Conservation (phyloP, 345 rosid genomes). For the Reutealis trisperma region DNA sequence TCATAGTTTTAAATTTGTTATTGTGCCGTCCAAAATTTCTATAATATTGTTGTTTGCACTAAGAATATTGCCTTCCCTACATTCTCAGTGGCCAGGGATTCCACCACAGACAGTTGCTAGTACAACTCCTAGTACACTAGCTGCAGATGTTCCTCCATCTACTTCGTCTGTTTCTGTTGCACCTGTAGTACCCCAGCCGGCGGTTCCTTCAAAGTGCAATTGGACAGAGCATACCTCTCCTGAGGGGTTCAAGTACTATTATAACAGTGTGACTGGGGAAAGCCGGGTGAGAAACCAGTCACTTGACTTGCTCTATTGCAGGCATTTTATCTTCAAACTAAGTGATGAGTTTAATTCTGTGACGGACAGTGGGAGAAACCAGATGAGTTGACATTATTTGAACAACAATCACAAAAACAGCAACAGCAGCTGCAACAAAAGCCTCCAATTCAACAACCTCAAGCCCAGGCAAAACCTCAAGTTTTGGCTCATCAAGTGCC, state of each 20-base stretch:
- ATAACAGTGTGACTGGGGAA: constrained; percentile 76
- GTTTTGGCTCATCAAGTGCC: constrained; percentile 52
- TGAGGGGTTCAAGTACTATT: constrained; percentile 94
- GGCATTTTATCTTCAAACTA: constrained; percentile 4
- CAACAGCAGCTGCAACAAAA: constrained; percentile 57
- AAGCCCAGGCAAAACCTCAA: constrained; percentile 50
- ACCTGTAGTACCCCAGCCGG: constrained; percentile 37
- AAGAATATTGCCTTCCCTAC: constrained; percentile 16
- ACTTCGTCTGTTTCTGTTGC: constrained; percentile 39
- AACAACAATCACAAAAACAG: constrained; percentile 32
- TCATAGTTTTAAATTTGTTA: not conserved
- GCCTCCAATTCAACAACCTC: constrained; percentile 53
- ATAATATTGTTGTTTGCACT: constrained; percentile 9
- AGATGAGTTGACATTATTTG: constrained; percentile 67
- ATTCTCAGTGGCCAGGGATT: constrained; percentile 64
- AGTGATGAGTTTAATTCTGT: constrained; percentile 19
- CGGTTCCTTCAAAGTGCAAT: constrained; percentile 56
- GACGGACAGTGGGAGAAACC: constrained; percentile 87
- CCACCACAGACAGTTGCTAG: constrained; percentile 44
- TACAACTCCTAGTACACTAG: constrained; percentile 42
- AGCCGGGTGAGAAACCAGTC: constrained; percentile 67
- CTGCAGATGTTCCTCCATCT: constrained; percentile 51
- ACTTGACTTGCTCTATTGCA: constrained; percentile 10
- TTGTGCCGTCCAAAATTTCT: not conserved
- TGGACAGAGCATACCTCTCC: constrained; percentile 99